A percentile compares a stretch with the other conserved stretches of the same genome.
Evolutionary conservation across 129 eudicot genomes (phyloP).

Genomic region (Flaveria robusta): DNA sequence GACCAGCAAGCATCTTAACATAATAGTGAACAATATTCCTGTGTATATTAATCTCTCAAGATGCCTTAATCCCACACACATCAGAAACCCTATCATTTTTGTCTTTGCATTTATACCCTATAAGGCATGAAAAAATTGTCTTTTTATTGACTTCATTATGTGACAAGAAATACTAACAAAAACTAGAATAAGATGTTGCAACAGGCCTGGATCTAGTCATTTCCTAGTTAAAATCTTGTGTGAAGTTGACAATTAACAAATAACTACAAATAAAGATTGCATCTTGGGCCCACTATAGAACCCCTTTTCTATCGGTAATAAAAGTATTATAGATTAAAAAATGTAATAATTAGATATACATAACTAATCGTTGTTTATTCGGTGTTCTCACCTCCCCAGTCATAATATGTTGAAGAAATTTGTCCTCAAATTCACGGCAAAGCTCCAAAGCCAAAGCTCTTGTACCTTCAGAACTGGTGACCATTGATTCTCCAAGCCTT

Average conservation of each 20-base stretch:
- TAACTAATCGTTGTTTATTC: not conserved
- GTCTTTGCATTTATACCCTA: not conserved
- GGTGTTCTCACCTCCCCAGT: conserved; percentile 81
- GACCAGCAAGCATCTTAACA: conserved; percentile 1
- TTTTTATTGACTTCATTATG: not conserved
- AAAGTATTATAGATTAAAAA: not conserved
- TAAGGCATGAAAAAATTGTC: not conserved
- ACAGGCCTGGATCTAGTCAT: conserved; percentile 8
- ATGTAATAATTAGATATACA: not conserved
- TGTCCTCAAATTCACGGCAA: conserved; percentile 99
- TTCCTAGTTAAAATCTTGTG: conserved; percentile 17
- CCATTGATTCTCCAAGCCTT: conserved; percentile 97
- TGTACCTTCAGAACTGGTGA: conserved; percentile 89
- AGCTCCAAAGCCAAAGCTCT: conserved; percentile 97
- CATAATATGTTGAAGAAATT: conserved; percentile 89
- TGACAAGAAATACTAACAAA: not conserved
- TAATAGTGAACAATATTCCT: not conserved
- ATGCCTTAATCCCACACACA: not conserved
- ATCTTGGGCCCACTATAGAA: not conserved
- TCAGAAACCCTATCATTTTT: not conserved
- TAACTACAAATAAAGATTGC: conserved; percentile 14
- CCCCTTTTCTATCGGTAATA: not conserved
- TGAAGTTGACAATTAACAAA: not conserved
- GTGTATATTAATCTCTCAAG: conserved; percentile 3
- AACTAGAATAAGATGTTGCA: not conserved